Conservation (phyloP, 116 monocot genomes). For the Iris pallida region DNA sequence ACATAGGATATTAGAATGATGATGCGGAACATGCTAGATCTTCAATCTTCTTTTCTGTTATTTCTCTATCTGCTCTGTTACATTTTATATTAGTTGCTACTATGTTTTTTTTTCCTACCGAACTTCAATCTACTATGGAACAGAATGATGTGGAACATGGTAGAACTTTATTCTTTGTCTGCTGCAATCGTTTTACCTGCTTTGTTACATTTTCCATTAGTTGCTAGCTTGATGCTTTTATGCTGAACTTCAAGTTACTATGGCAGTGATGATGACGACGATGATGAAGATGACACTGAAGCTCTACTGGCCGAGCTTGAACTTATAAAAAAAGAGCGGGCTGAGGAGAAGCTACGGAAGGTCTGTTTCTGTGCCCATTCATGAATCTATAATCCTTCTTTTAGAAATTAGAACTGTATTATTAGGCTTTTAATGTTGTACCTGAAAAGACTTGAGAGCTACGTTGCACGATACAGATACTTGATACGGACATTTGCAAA, state of each 20-base stretch:
- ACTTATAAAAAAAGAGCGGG: constrained; percentile 74
- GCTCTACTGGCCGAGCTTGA: constrained; percentile 86
- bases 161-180: not conserved
- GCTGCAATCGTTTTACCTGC: not conserved
- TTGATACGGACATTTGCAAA: too few relatives aligned
- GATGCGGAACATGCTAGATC: too few relatives aligned
- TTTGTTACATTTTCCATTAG: not conserved
- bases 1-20: too few relatives aligned
- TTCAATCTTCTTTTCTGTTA: too few relatives aligned
- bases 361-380: constrained; percentile 15
- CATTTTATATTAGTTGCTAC: too few relatives aligned
- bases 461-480: too few relatives aligned
- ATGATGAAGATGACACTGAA: constrained; percentile 84
- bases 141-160: too few relatives aligned
- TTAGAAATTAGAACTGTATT: not conserved
- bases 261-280: constrained; percentile 56
- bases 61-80: too few relatives aligned
- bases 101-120: too few relatives aligned
- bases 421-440: too few relatives aligned
- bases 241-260: constrained; percentile 3
- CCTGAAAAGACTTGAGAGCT: too few relatives aligned
- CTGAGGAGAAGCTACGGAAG: constrained; percentile 80
- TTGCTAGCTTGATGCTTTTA: not conserved
- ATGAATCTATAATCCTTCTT: not conserved
- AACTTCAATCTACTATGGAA: too few relatives aligned